Percentiles rank a stretch among this genome's conserved stretches.
phyloP scores from a whole-genome alignment of 257 asterid genomes.

The Rauvolfia tetraphylla region DNA sequence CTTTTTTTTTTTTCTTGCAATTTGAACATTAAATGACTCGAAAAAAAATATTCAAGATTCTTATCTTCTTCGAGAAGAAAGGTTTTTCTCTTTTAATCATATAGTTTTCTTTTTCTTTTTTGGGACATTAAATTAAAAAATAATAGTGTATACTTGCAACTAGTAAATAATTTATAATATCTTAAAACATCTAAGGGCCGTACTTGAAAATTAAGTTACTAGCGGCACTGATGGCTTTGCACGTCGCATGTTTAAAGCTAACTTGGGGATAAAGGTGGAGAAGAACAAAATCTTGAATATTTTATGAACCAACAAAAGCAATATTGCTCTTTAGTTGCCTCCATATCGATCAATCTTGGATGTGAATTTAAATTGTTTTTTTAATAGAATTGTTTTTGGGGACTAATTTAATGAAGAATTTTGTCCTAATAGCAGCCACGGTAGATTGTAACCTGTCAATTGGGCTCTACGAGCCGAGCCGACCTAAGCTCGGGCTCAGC shows the following conservation, averaged over 20 bases:
- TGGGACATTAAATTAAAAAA: background rate
- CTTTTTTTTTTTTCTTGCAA: background rate
- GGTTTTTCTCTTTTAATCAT: background rate
- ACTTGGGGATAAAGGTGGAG: background rate
- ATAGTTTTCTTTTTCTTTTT: background rate
- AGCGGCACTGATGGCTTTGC: background rate
- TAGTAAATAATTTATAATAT: background rate
- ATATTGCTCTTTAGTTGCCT: background rate
- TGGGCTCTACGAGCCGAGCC: no score
- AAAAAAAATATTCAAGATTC: conserved; percentile 9
- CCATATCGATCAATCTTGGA: background rate
- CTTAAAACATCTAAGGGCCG: background rate
- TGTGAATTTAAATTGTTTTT: background rate
- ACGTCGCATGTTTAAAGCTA: background rate
- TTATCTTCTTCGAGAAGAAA: conserved; percentile 6
- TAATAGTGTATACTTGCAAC: background rate
- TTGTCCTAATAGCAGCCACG: background rate
- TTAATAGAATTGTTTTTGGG: background rate
- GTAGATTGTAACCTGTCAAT: no score
- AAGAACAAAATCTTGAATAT: background rate
- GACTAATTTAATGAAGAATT: background rate
- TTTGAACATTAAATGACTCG: conserved; percentile 5
- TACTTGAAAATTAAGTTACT: background rate
- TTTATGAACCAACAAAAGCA: background rate
- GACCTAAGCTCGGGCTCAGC: no score